A percentile compares a stretch with the other conserved stretches of the same genome.
phyloP scores from a whole-genome alignment of 768 basidiomycete species.

The Boletus vermiculosoides region DNA sequence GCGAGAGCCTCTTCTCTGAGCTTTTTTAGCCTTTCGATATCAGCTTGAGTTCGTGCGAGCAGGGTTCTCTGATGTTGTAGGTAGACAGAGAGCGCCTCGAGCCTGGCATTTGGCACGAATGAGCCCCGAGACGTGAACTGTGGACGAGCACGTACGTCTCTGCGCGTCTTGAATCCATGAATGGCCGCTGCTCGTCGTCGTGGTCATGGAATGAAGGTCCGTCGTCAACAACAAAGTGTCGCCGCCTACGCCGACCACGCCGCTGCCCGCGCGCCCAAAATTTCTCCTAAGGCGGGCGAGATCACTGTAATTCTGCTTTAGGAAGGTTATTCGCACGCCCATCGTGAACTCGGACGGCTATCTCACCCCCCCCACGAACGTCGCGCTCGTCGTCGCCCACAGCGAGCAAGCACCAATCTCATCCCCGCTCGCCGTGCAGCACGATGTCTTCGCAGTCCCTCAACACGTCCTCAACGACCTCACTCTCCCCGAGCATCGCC shows the following conservation, averaged over 20 bases:
- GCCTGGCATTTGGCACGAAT: slow-evolving; percentile 16
- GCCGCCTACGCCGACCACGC: slow-evolving; percentile 13
- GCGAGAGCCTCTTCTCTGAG: slow-evolving; percentile 41
- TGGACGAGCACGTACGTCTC: slow-evolving; percentile 29
- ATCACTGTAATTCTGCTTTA: slow-evolving; percentile 4
- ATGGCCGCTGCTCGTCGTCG: slow-evolving; percentile 25
- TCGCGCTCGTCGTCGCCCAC: slow-evolving; percentile 28
- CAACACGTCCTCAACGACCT: slow-evolving; percentile 35
- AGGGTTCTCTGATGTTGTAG: slow-evolving; percentile 59
- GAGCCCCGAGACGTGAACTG: not conserved
- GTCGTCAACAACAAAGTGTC: slow-evolving; percentile 7
- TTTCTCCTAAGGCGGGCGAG: slow-evolving; percentile 21
- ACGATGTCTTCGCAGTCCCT: slow-evolving; percentile 30
- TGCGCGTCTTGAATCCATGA: slow-evolving; percentile 35
- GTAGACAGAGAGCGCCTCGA: slow-evolving; percentile 64
- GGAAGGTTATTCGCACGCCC: slow-evolving; percentile 25
- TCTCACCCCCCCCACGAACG: slow-evolving; percentile 15
- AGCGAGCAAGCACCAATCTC: slow-evolving; percentile 26
- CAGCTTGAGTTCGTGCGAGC: slow-evolving; percentile 58
- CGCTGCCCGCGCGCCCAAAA: slow-evolving; percentile 16
- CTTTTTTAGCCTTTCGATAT: slow-evolving; percentile 55
- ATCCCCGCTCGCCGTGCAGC: slow-evolving; percentile 18
- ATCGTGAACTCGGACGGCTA: slow-evolving; percentile 13
- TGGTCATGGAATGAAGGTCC: slow-evolving; percentile 32
- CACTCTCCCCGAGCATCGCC: slow-evolving; percentile 34